Percentiles rank a stretch among this genome's conserved stretches.
Evolutionary conservation across 768 basidiomycete species (phyloP).

Genomic region (Tylopilus balloui): DNA sequence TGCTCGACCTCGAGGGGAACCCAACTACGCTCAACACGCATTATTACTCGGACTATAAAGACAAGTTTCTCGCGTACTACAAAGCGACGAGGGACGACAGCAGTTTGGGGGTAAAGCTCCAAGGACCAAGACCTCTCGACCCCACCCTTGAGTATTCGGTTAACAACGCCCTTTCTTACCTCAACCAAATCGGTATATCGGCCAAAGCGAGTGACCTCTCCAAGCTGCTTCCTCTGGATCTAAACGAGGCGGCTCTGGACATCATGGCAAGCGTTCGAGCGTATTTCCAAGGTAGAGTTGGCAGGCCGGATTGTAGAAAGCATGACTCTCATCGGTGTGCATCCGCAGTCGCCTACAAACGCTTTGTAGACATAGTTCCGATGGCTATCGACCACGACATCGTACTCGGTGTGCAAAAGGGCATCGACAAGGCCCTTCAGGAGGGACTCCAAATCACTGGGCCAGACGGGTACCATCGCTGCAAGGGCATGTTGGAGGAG

Average conservation of each 20-base stretch:
- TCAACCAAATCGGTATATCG: slow-evolving; percentile 24
- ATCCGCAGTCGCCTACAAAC: slow-evolving; percentile 43
- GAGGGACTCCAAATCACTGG: slow-evolving; percentile 50
- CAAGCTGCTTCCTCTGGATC: slow-evolving; percentile 48
- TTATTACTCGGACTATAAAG: slow-evolving; percentile 45
- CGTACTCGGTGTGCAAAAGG: slow-evolving; percentile 43
- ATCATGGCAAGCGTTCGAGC: slow-evolving; percentile 73
- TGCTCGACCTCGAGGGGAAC: slow-evolving; percentile 44
- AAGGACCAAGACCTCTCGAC: not conserved
- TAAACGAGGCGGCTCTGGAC: slow-evolving; percentile 48
- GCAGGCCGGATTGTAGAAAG: too few species aligned
- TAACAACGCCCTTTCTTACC: slow-evolving; percentile 23
- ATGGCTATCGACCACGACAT: slow-evolving; percentile 39
- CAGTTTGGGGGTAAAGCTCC: slow-evolving; percentile 10
- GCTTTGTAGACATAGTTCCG: slow-evolving; percentile 41
- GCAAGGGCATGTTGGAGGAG: slow-evolving; percentile 51
- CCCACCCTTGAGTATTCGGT: slow-evolving; percentile 15
- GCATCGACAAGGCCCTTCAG: slow-evolving; percentile 43
- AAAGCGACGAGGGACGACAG: slow-evolving; percentile 27
- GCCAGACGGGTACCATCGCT: slow-evolving; percentile 41
- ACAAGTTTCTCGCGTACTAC: slow-evolving; percentile 49
- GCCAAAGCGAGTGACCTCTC: slow-evolving; percentile 41
- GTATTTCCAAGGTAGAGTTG: slow-evolving; percentile 66
- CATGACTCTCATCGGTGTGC: too few species aligned
- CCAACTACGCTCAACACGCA: slow-evolving; percentile 52